These are phyloP conservation scores for Boeremia exigua DNA, from an alignment of 2,329 filamentous ascomycete species.

Conservation along the genomic window DNA sequence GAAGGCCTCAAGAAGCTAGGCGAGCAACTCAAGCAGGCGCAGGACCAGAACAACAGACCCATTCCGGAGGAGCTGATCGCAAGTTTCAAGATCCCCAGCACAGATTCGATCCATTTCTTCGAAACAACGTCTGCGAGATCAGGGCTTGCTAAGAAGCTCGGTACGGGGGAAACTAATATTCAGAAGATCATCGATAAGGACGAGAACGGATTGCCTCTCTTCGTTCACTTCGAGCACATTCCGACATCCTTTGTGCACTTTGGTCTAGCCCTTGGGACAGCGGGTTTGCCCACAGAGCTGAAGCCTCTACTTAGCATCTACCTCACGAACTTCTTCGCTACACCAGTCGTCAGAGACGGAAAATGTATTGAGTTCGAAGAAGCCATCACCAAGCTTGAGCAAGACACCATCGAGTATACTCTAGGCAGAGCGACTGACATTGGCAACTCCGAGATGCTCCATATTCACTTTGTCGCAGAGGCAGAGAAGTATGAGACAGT, in stretches of 20 bases:
- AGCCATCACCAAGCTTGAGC: conserved; percentile 87
- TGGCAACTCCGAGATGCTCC: conserved; percentile 81
- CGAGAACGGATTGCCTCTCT: conserved; percentile 71
- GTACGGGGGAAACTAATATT: conserved; percentile 69
- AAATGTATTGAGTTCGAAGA: conserved; percentile 85
- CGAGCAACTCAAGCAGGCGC: conserved; percentile 79
- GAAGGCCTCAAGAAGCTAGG: conserved; percentile 78
- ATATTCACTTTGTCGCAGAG: conserved; percentile 84
- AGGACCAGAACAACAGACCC: conserved; percentile 84
- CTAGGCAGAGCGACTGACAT: conserved; percentile 72
- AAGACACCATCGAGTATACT: conserved; percentile 84
- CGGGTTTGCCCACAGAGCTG: conserved; percentile 76
- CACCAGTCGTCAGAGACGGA: conserved; percentile 79
- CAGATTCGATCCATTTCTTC: conserved; percentile 94
- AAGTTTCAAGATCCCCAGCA: conserved; percentile 79
- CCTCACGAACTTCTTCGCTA: conserved; percentile 92
- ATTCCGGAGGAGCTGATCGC: conserved; percentile 85
- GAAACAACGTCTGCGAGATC: conserved; percentile 83
- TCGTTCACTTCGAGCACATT: conserved; percentile 96
- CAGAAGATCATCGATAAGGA: conserved; percentile 79
- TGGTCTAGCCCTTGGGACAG: conserved; percentile 79
- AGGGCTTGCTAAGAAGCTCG: conserved; percentile 76
- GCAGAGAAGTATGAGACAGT: conserved; percentile 83
- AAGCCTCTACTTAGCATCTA: conserved; percentile 87
- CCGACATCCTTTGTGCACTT: conserved; percentile 91